Percentiles rank a stretch among this genome's conserved stretches.
phyloP scores from a whole-genome alignment of 2,329 filamentous ascomycete genomes.

The Aspergillus viridinutans region DNA sequence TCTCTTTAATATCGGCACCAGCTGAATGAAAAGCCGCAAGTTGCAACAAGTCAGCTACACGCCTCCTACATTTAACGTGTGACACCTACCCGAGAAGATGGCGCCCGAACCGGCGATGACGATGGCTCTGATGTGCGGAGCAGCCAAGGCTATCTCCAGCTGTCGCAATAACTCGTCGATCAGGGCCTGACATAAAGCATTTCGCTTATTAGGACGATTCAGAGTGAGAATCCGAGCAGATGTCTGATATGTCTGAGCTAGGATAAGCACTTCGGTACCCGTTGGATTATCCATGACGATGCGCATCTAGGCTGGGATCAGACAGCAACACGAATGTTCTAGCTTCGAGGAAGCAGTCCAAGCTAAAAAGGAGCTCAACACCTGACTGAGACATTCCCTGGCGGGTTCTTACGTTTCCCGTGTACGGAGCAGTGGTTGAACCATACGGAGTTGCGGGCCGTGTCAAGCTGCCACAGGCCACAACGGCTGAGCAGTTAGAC shows the following conservation, averaged over 20 bases:
- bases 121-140: constrained; percentile 1
- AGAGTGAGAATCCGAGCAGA: neutral
- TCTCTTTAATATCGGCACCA: constrained; percentile 10
- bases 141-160: neutral
- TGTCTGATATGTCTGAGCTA: neutral
- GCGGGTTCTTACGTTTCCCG: too few relatives aligned
- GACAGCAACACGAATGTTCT: too few relatives aligned
- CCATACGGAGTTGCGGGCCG: neutral
- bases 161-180: constrained; percentile 3
- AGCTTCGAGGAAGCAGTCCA: too few relatives aligned
- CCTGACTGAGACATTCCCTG: too few relatives aligned
- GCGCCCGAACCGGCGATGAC: constrained; percentile 4
- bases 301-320: too few relatives aligned
- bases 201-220: constrained; percentile 6
- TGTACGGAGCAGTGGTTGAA: too few relatives aligned
- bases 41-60: too few relatives aligned
- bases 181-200: constrained; percentile 5
- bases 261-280: neutral
- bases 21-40: neutral
- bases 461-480: neutral
- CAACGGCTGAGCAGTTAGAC: neutral
- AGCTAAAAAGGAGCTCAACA: too few relatives aligned
- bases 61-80: too few relatives aligned
- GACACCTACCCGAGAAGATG: constrained; percentile 5
- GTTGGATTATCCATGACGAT: too few relatives aligned